phyloP scores from a whole-genome alignment of 257 asterid species.

The Ocimum tenuiflorum region DNA sequence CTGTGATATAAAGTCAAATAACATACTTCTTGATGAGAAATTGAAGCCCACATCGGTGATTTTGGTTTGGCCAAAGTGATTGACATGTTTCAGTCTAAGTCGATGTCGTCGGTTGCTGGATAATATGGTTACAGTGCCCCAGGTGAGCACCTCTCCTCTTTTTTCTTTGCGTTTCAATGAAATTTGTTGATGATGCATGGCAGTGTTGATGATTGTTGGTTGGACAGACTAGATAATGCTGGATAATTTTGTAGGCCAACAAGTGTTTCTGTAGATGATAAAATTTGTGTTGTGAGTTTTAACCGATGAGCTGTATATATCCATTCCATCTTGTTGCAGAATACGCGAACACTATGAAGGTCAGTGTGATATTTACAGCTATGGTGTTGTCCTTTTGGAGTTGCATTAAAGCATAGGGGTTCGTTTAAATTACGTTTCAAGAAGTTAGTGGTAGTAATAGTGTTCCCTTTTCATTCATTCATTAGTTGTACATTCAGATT shows the following conservation, averaged over 20 bases:
- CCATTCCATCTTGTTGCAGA: slow-evolving; percentile 47
- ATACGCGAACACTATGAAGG: slow-evolving; percentile 90
- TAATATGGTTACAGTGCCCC: slow-evolving; percentile 97
- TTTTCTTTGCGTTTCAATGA: too few relatives aligned
- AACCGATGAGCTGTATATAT: too few relatives aligned
- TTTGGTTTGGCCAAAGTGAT: slow-evolving; percentile 93
- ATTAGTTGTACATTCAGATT: too few relatives aligned
- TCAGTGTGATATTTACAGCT: slow-evolving; percentile 82
- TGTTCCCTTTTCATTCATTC: neutral
- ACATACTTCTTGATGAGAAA: slow-evolving; percentile 76
- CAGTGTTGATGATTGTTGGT: too few relatives aligned
- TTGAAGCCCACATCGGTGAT: slow-evolving; percentile 97
- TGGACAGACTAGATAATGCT: too few relatives aligned
- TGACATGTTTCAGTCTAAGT: slow-evolving; percentile 90
- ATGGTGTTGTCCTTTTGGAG: slow-evolving; percentile 83
- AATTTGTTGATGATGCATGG: too few relatives aligned
- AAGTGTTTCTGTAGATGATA: too few relatives aligned
- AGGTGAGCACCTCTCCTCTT: too few relatives aligned
- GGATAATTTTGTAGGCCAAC: too few relatives aligned
- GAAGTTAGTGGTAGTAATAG: slow-evolving; percentile 4
- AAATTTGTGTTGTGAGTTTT: too few relatives aligned
- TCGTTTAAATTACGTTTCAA: slow-evolving; percentile 34
- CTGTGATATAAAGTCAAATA: slow-evolving; percentile 83
- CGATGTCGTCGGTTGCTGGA: slow-evolving; percentile 95
- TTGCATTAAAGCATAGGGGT: slow-evolving; percentile 30